Conservation (phyloP, 2,329 filamentous ascomycete genomes). For the Chalara sp. region DNA sequence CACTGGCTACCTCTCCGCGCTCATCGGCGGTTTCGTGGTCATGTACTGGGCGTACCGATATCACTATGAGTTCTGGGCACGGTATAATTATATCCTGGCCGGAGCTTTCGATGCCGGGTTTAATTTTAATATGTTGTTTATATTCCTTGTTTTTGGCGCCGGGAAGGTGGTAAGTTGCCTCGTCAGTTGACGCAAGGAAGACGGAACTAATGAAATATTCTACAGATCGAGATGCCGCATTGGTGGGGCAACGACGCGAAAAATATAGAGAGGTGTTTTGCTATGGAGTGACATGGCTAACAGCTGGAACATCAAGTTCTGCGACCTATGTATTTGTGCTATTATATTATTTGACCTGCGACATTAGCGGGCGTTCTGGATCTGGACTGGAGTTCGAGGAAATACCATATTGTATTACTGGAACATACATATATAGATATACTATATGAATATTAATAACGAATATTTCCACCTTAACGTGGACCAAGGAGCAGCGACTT, state of each 20-base stretch:
- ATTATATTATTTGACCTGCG: not conserved
- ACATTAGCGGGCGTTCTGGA: not conserved
- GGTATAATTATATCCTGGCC: slow-evolving; percentile 55
- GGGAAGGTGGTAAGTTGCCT: slow-evolving; percentile 36
- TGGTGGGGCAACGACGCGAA: slow-evolving; percentile 57
- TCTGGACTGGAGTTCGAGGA: not conserved
- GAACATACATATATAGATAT: too few species aligned
- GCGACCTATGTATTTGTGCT: not conserved
- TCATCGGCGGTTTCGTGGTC: slow-evolving; percentile 53
- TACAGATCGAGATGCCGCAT: slow-evolving; percentile 41
- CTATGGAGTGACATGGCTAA: slow-evolving; percentile 24
- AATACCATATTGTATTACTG: too few species aligned
- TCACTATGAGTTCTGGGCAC: slow-evolving; percentile 49
- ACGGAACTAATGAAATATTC: not conserved
- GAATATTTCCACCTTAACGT: too few species aligned
- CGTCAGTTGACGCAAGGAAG: too few species aligned
- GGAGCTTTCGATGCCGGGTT: slow-evolving; percentile 57
- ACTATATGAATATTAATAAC: too few species aligned
- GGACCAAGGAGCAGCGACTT: too few species aligned
- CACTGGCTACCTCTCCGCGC: slow-evolving; percentile 49
- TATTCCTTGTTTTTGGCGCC: slow-evolving; percentile 55
- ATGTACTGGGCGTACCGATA: slow-evolving; percentile 53
- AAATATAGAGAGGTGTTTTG: slow-evolving; percentile 53
- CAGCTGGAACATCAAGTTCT: not conserved
- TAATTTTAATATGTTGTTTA: slow-evolving; percentile 53